phyloP scores from a whole-genome alignment of 106 monocot genomes.

The Narthecium ossifragum region DNA sequence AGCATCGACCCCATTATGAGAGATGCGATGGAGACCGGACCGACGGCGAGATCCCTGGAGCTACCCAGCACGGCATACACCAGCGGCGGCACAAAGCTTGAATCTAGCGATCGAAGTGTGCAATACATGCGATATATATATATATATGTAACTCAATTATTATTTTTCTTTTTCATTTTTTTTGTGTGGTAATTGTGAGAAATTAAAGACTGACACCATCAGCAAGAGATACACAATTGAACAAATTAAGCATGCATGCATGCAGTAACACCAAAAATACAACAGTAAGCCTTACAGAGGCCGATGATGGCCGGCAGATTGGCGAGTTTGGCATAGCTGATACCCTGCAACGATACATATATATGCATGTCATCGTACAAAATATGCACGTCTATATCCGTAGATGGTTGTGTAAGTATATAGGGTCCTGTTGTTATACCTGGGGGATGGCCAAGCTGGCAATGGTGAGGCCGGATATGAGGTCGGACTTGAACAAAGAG shows the following conservation, averaged over 20 bases:
- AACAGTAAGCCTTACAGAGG: slow-evolving; percentile 46
- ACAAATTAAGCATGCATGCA: neutral
- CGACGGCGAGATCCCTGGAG: slow-evolving; percentile 82
- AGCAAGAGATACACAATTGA: no score
- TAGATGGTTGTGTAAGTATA: no score
- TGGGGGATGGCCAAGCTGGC: slow-evolving; percentile 93
- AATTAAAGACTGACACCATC: no score
- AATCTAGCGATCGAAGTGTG: slow-evolving; percentile 48
- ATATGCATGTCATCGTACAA: neutral
- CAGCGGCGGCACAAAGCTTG: slow-evolving; percentile 89
- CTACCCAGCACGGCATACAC: slow-evolving; percentile 89
- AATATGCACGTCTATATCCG: neutral
- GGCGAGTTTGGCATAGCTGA: slow-evolving; percentile 90
- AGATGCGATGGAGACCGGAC: slow-evolving; percentile 82
- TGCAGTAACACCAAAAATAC: neutral
- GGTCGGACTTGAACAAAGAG: slow-evolving; percentile 76
- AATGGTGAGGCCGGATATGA: slow-evolving; percentile 85
- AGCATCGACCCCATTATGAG: slow-evolving; percentile 93
- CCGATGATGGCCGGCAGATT: slow-evolving; percentile 83
- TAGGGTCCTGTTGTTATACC: slow-evolving; percentile 11
- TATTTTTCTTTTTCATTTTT: no score
- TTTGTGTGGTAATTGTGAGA: no score
- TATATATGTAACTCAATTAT: no score
- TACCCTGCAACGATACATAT: slow-evolving; percentile 42
- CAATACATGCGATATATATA: no score